Base-by-base conservation (phyloP, 2,329 filamentous ascomycete genomes). In the Graphium sp. region DNA sequence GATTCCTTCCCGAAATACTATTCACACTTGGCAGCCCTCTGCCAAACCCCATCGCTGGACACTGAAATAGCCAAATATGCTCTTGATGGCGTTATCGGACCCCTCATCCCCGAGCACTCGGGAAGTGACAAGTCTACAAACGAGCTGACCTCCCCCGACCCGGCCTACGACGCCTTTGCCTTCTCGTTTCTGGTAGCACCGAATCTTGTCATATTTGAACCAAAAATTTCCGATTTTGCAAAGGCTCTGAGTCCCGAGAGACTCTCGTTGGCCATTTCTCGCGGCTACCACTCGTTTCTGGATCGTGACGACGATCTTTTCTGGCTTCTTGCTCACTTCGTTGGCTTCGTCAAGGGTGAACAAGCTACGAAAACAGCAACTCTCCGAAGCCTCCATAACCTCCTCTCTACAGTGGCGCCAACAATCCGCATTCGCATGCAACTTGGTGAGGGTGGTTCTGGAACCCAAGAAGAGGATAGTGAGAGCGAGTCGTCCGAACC, bases 241-340 rank as follows among this genome's bases (percentile, higher is more conserved):
- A 34, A 41, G 3, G 32, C 37, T 13, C 40, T 70, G 18, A 42
- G 60, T 18, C 38, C 55, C 4, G 42, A 51, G 17, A 38, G 39
- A 3, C 45, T 72, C 2, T 57, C 58, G 1, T 40, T 44, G 9
- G 50, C 52, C 14, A 56, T 70, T 7, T 53, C 57, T 26, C 37
- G 43, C 2, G 39, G 41, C 3, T 34, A 41, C 2, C 33, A 43
- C 5, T 33, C 42, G 8, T 26, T 33, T 1, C 34, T 39, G 3
- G 37, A 41, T 9, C 43, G 50, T 1, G 51, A 51, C 21, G 50
- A 59, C 22, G 48, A 52, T 7, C 60, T 70, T 21, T 47, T 82
- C 22, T 75, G 73, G 60, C 58, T 80, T 17, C 51, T 83, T 17
- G 64, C 77, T 10, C 71, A 79, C 40, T 75, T 76, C 36, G 63